Evolutionary conservation across 208 protist genomes (phyloP), one percentile per base, ranked within the genome.

Genomic region (Blastocrithidia nonstop): DNA sequence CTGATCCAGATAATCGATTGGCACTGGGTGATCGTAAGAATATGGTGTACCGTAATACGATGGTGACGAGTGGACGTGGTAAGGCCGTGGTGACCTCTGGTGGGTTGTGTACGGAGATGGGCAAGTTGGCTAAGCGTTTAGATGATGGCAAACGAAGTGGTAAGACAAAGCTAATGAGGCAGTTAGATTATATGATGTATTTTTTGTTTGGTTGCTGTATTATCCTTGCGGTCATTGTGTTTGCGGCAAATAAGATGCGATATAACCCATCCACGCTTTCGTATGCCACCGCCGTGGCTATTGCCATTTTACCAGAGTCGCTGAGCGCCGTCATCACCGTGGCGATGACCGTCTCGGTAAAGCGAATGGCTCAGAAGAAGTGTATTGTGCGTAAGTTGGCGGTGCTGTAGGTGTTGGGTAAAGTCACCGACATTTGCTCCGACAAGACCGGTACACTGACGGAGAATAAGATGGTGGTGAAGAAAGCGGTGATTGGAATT

Each of bases 371-470:
- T 7, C 79, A 88, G 50, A 54, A 79, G 57, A 87, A 85, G 50
- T 83, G 70, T 40, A 67, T 95, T 46, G 79, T 93, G 31, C 71
- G 83, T 11, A 81, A 86, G 45, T 52, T 93, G 46, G 43, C 76
- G 3, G 72, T 88, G 42, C 57, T 91, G 27, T 86, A 95, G 68
- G 86, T 88, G 29, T 69, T 94, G 11, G 87, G 88, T 53, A 71
- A 73, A 44, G 73, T 93, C 9, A 92, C 80, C 35, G 83, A 93
- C 50, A 93, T 95, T 59, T 95, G 85, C 60, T 89, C 79, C 25
- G 88, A 95, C 58, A 95, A 95, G 54, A 95, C 88, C 4, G 88
- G 88, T 15, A 95, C 88, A n/a, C 71, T 95, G 46, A 94, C 88
- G 24, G 81, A 93, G 51, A 94, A 94, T 57, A 90, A 93, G 50